Evolutionary conservation across 1,284 basidiomycete species (phyloP), one percentile per base, ranked within the genome.

Genomic region (Rhodotorula sp.): DNA sequence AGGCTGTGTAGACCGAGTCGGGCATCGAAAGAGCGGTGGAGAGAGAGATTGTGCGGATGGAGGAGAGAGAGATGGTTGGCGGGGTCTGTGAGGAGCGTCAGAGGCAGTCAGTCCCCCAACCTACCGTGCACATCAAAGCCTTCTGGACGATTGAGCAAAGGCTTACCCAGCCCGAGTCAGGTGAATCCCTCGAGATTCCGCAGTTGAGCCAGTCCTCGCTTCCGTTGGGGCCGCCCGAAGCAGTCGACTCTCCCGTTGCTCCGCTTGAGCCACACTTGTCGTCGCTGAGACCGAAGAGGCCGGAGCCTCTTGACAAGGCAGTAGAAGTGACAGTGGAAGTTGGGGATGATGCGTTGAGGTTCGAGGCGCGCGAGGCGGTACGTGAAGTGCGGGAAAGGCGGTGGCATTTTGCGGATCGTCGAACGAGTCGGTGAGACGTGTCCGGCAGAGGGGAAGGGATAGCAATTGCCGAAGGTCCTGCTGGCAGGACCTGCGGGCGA

Each of bases 161-260:
- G 30, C 52, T 62, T 20, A 63, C 68, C 70, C 53, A 66, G 56
- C 54, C 54, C 44, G 46, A 31, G 44, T 68, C 37, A 46, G 61
- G 57, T 55, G 62, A n/a, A 4, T 15, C 24, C 48, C 24, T 11
- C 10, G 56, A 44, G 15, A 75, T 20, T 4, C 73, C 90, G 76
- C 91, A 93, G 81, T 91, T 91, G 76, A 94, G 80, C 86, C 87
- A 93, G 70, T 86, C 83, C 64, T 89, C 84, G 72, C 82, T 79
- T 30, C 91, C 91, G 79, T 93, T 93, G 31, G 91, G 90, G 26
- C 87, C 87, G 20, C 24, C 20, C 9, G 11, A 6, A 1, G n/a
- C 30, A 5, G 34, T n/a, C 28, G 53, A 37, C 31, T 65, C 46
- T 40, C 34, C 40, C 22, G 28, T 26, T 4, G 73, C 73, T 18